Base-by-base conservation (phyloP, 257 asterid species). In the Scutellaria barbata region DNA sequence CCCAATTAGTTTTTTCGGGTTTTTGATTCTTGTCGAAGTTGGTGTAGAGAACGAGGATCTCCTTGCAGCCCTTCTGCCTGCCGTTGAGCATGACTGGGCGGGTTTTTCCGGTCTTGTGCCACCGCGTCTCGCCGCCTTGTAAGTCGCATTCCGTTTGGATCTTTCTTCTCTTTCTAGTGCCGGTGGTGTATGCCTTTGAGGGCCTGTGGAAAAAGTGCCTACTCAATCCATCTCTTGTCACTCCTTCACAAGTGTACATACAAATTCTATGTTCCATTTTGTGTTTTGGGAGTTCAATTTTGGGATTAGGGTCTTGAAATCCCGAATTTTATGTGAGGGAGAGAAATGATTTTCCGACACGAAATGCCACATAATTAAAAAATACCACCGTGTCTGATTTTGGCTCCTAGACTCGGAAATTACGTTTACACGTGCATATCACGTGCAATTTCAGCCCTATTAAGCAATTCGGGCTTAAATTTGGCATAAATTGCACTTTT, bases 31-130 rank as follows among this genome's bases (percentile, higher is more conserved):
- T 95, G 2, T 98, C 98, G n/a, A 95, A 95, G 63, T 95, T 95
- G 7, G 99, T 95, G 84, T 95, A 95, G 47, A 95, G 48, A 1
- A 95, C 99, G 42, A 95, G 71, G 50, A 95, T 95, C 43, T 95
- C 92, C 90, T 95, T 95, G 86, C 98, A 95, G 7, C 99, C 99
- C 51, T 90, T 95, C 47, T 95, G 99, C 80, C 87, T 88, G 8
- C 98, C 96, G 61, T 83, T 85, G 1, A 66, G 87, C 98, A 95
- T 85, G 6, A 95, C 99, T 3, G 99, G 99, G 53, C 99, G 74
- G 12, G 99, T 95, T 66, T 92, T 95, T 9, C 99, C 99, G 0
- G 99, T 95, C 82, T 95, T 95, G 87, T 95, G 99, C 99, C 99
- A 95, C 80, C 99, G 85, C 4, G 99, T 95, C 73, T 95, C 99